Conservation (phyloP, 2,329 filamentous ascomycete species). For the Talaromyces piceae region DNA sequence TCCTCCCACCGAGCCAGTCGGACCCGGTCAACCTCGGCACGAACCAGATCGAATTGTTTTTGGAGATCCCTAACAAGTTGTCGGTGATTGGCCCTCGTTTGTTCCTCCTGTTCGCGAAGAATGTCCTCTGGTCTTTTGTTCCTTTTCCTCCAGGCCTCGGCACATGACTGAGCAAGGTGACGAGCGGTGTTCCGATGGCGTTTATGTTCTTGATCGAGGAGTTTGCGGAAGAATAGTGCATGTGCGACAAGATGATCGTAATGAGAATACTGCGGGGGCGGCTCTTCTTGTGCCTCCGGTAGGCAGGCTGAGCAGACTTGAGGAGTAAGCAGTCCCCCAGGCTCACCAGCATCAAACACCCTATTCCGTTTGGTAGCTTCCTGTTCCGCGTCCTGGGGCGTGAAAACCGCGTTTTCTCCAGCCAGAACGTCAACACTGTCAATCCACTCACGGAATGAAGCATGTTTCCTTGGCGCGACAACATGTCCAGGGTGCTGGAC, state of each 20-base stretch:
- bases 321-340: constrained; percentile 66
- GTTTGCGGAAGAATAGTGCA: constrained; percentile 67
- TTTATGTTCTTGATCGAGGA: constrained; percentile 72
- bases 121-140: constrained; percentile 60
- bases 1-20: constrained; percentile 53
- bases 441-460: constrained; percentile 60
- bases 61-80: constrained; percentile 60
- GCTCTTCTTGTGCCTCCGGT: constrained; percentile 66
- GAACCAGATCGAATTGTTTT: constrained; percentile 53
- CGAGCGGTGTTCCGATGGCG: constrained; percentile 72
- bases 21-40: constrained; percentile 50
- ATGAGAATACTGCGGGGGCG: constrained; percentile 74
- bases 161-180: constrained; percentile 56
- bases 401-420: constrained; percentile 39
- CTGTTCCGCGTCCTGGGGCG: constrained; percentile 53
- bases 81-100: constrained; percentile 62
- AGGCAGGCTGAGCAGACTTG: constrained; percentile 64
- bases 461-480: constrained; percentile 37
- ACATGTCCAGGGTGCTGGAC: constrained; percentile 47
- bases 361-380: constrained; percentile 65
- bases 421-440: constrained; percentile 42
- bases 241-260: constrained; percentile 78
- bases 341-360: constrained; percentile 64
- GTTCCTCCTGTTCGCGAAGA: constrained; percentile 65
- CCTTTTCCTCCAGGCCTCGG: constrained; percentile 35